Evolutionary conservation across 1,284 basidiomycete species (phyloP).

Genomic region (Tylopilus orsonianus): DNA sequence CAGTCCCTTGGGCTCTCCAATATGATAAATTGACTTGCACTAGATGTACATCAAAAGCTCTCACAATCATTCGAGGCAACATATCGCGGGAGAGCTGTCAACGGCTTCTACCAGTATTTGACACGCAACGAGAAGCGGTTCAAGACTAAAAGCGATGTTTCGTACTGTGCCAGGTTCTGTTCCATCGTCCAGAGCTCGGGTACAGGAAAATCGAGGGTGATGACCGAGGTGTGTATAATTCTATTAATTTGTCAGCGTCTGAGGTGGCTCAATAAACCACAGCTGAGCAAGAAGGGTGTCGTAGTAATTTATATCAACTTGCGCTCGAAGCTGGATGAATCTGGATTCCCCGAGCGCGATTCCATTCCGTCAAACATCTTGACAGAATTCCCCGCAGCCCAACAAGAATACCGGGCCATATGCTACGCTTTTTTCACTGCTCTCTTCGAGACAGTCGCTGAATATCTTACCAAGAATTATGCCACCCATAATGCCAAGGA

Average conservation of each 20-base stretch:
- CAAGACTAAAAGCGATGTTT: not conserved
- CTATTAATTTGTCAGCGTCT: not conserved
- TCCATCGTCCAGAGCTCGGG: constrained; percentile 26
- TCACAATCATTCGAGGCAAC: too few relatives aligned
- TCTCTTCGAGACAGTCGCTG: constrained; percentile 11
- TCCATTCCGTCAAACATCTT: constrained; percentile 11
- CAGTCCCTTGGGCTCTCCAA: too few relatives aligned
- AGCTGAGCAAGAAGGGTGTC: constrained; percentile 15
- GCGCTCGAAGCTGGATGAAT: not conserved
- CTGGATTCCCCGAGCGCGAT: constrained; percentile 14
- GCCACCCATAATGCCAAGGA: not conserved
- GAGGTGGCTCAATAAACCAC: not conserved
- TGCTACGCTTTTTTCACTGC: constrained; percentile 14
- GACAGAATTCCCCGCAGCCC: not conserved
- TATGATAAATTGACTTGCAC: too few relatives aligned
- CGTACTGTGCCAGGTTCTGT: constrained; percentile 21
- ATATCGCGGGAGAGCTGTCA: constrained; percentile 12
- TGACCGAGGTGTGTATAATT: constrained; percentile 14
- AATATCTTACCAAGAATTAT: not conserved
- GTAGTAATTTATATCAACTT: constrained; percentile 25
- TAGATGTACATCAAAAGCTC: too few relatives aligned
- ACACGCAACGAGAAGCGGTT: constrained; percentile 13
- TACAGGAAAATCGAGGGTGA: constrained; percentile 23
- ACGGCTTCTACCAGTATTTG: constrained; percentile 21
- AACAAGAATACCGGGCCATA: not conserved